Percentiles rank a stretch among this genome's conserved stretches.
Evolutionary conservation across 2,329 filamentous ascomycete genomes (phyloP).

Genomic region (Aspergillus cejpii): DNA sequence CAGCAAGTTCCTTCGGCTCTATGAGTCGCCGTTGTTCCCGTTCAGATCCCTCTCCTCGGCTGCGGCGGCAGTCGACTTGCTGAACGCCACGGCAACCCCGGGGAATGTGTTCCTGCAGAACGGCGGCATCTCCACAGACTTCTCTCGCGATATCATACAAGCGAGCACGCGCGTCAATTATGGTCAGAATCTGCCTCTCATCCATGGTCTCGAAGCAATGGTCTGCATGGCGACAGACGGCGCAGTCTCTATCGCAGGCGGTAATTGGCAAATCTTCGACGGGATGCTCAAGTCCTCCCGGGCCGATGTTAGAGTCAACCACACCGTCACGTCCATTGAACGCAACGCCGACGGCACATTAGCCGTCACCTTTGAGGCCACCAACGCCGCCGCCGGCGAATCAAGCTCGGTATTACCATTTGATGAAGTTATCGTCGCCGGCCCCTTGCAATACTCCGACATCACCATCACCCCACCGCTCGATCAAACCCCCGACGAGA

Average conservation of each 20-base stretch:
- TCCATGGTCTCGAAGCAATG: conserved; percentile 87
- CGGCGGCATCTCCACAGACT: conserved; percentile 61
- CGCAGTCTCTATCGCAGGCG: conserved; percentile 69
- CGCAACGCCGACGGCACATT: conserved; percentile 37
- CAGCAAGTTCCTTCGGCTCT: conserved; percentile 68
- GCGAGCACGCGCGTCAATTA: conserved; percentile 92
- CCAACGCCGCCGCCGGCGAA: conserved; percentile 4
- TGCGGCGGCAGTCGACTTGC: conserved; percentile 60
- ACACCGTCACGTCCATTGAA: conserved; percentile 57
- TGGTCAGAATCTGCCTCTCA: conserved; percentile 75
- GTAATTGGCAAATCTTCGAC: conserved; percentile 94
- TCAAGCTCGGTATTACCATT: conserved; percentile 47
- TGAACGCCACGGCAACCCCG: conserved; percentile 60
- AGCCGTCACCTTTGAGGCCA: conserved; percentile 36
- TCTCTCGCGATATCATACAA: conserved; percentile 77
- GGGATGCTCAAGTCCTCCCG: conserved; percentile 63
- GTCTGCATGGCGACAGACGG: conserved; percentile 86
- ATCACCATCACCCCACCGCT: conserved; percentile 50
- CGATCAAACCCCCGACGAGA: conserved; percentile 56
- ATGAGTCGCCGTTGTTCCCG: conserved; percentile 74
- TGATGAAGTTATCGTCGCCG: conserved; percentile 75
- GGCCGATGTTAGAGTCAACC: conserved; percentile 59
- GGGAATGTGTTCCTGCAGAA: conserved; percentile 64
- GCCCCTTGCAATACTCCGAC: conserved; percentile 72
- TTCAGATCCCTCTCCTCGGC: conserved; percentile 68